Evolutionary conservation across 139 green algal species (phyloP).

Genomic region (Haematococcus lacustris): DNA sequence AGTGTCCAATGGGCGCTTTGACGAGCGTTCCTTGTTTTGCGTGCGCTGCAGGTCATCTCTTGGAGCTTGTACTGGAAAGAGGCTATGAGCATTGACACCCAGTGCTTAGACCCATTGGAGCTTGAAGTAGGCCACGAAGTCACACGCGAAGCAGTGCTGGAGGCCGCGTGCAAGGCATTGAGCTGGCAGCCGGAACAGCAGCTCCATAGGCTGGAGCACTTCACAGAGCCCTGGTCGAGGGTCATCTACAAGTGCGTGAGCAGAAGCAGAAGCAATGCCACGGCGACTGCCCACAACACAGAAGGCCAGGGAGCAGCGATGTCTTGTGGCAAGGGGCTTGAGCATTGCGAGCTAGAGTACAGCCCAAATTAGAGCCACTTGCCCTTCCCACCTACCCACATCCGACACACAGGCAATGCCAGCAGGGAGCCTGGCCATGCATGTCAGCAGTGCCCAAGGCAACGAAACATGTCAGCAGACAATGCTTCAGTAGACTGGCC

Average conservation of each 20-base stretch:
- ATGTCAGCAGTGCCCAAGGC: too few relatives aligned
- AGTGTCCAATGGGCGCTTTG: not conserved
- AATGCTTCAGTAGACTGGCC: too few relatives aligned
- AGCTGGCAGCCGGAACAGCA: slow-evolving; percentile 27
- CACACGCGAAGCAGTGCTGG: slow-evolving; percentile 18
- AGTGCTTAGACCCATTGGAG: not conserved
- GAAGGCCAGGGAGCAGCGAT: too few relatives aligned
- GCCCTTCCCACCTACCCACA: too few relatives aligned
- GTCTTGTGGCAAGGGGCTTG: too few relatives aligned
- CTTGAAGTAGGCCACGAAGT: not conserved
- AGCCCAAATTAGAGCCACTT: too few relatives aligned
- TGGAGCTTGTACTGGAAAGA: slow-evolving; percentile 87
- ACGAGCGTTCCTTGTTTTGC: slow-evolving; percentile 1
- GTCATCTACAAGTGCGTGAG: slow-evolving; percentile 29
- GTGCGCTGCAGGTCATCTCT: slow-evolving; percentile 38
- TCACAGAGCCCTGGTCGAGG: slow-evolving; percentile 48
- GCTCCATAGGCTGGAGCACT: slow-evolving; percentile 56
- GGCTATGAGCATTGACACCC: slow-evolving; percentile 48
- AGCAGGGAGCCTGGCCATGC: too few relatives aligned
- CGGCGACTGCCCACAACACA: not conserved
- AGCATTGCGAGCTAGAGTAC: too few relatives aligned
- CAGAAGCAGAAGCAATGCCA: not conserved
- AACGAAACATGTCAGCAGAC: too few relatives aligned
- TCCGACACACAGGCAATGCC: too few relatives aligned
- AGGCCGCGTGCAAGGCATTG: slow-evolving; percentile 13